Evolutionary conservation across 2,329 filamentous ascomycete genomes (phyloP).

Genomic region (Coleophoma cylindrospora): DNA sequence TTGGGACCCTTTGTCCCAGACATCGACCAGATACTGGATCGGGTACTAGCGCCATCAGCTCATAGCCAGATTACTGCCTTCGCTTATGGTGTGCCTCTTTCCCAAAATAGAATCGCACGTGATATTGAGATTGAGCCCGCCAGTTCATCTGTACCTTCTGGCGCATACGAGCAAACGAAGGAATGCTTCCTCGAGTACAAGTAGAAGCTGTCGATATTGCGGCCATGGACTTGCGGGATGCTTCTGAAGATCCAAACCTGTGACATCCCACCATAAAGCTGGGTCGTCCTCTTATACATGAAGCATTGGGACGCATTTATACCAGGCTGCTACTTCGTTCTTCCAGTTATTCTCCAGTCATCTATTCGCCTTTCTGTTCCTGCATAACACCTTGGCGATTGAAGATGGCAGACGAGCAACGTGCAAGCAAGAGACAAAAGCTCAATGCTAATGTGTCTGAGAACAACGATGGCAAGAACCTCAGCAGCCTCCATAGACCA

Average conservation of each 20-base stretch:
- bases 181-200: too few species aligned
- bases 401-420: constrained; percentile 17
- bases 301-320: neutral
- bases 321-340: neutral
- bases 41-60: constrained; percentile 2
- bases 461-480: constrained; percentile 3
- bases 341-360: neutral
- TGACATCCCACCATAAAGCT: too few species aligned
- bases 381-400: neutral
- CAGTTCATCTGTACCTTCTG: neutral
- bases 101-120: neutral
- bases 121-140: neutral
- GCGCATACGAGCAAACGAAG: neutral
- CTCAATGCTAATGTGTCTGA: constrained; percentile 9
- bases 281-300: too few species aligned
- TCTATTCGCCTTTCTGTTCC: too few species aligned
- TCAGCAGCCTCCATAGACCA: constrained; percentile 13
- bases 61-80: neutral
- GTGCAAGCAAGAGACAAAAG: constrained; percentile 19
- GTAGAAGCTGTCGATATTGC: too few species aligned
- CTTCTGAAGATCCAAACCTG: too few species aligned
- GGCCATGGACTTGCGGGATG: too few species aligned
- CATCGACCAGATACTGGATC: constrained; percentile 2
- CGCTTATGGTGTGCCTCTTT: neutral
- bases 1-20: constrained; percentile 3